Evolutionary conservation across 2,329 filamentous ascomycete species (phyloP).

Genomic region (Sclerotinia trifoliorum): DNA sequence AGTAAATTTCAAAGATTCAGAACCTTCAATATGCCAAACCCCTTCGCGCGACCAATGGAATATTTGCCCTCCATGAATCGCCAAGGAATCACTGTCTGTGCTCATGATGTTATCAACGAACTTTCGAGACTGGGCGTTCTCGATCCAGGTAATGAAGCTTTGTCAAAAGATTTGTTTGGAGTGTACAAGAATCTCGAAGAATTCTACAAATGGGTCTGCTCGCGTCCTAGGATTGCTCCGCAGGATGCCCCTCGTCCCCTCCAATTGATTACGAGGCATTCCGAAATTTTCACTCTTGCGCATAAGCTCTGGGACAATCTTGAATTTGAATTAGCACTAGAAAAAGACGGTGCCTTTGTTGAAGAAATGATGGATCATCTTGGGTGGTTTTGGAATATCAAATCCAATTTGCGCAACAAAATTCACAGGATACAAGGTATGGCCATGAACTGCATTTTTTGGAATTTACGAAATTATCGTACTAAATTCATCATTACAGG

Average conservation of each 20-base stretch:
- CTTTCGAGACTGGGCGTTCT: background rate
- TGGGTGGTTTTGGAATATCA: constrained; percentile 11
- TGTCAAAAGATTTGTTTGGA: background rate
- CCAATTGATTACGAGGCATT: too few species aligned
- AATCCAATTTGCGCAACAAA: background rate
- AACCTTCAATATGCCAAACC: background rate
- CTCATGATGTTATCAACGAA: constrained; percentile 5
- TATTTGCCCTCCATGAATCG: background rate
- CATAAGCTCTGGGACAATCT: constrained; percentile 7
- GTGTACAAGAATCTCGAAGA: background rate
- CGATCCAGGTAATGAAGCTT: background rate
- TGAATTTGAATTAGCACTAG: background rate
- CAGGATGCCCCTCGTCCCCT: too few species aligned
- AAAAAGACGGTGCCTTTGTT: background rate
- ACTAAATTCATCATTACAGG: background rate
- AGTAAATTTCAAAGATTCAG: background rate
- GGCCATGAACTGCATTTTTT: background rate
- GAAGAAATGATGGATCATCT: constrained; percentile 5
- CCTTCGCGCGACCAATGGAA: background rate
- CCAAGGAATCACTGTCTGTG: constrained; percentile 3
- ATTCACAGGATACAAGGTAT: background rate
- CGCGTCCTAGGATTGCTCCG: background rate
- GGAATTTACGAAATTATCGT: background rate
- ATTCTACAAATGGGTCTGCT: background rate
- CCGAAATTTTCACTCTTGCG: background rate